phyloP scores from a whole-genome alignment of 2,329 filamentous ascomycete species.

The Podosphaera fusca region DNA sequence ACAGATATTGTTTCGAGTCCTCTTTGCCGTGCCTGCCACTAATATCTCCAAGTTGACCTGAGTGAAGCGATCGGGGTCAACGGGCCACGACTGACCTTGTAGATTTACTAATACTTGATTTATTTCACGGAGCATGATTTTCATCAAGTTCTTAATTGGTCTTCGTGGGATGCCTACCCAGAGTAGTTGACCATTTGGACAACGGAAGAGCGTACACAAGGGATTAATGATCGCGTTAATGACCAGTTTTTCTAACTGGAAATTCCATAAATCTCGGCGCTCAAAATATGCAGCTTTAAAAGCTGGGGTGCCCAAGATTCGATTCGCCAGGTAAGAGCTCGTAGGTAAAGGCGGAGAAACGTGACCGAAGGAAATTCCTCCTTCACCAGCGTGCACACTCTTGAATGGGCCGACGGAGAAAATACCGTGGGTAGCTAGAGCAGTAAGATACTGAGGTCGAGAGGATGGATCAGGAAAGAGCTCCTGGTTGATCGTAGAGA shows the following conservation, averaged over 20 bases:
- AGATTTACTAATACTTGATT: slow-evolving; percentile 36
- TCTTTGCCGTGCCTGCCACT: slow-evolving; percentile 24
- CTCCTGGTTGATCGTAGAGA: slow-evolving; percentile 32
- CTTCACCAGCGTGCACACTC: slow-evolving; percentile 29
- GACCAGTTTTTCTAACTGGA: slow-evolving; percentile 72
- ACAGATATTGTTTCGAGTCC: slow-evolving; percentile 30
- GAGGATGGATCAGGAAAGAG: slow-evolving; percentile 33
- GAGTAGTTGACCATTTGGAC: slow-evolving; percentile 58
- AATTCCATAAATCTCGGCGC: slow-evolving; percentile 24
- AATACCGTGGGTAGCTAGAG: slow-evolving; percentile 35
- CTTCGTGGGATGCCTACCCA: slow-evolving; percentile 20
- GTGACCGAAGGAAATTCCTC: slow-evolving; percentile 23
- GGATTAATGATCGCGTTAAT: slow-evolving; percentile 68
- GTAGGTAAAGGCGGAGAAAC: slow-evolving; percentile 5
- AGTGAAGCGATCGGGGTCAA: slow-evolving; percentile 2
- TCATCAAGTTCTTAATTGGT: slow-evolving; percentile 34
- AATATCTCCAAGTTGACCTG: background rate
- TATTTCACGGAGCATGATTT: slow-evolving; percentile 50
- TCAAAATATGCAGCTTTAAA: slow-evolving; percentile 21
- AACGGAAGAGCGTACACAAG: slow-evolving; percentile 54
- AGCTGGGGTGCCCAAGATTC: slow-evolving; percentile 21
- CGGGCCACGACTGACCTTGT: background rate
- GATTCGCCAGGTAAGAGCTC: slow-evolving; percentile 8
- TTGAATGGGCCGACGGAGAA: slow-evolving; percentile 26
- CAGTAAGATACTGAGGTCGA: slow-evolving; percentile 51